Evolutionary conservation across 169 alveolate genomes (phyloP).

Genomic region (Cryptosporidium xiaoi): DNA sequence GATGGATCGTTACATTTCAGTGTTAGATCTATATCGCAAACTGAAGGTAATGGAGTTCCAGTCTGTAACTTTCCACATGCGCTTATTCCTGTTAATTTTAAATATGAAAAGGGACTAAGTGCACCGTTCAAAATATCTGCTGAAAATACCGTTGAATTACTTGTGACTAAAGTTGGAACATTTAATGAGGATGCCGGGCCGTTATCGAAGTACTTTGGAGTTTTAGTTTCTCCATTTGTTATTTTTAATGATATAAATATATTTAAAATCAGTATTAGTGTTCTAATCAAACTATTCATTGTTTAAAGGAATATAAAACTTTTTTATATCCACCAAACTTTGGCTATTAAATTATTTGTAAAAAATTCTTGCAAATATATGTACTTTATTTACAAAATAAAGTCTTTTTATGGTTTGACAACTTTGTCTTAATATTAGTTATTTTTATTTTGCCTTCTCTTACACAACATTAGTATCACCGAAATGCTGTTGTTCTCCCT

Average conservation of each 20-base stretch:
- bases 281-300: neutral
- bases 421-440: too few species aligned
- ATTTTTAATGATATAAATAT: neutral
- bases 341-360: too few species aligned
- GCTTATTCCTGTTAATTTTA: constrained; percentile 42
- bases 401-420: too few species aligned
- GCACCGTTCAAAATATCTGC: constrained; percentile 69
- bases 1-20: constrained; percentile 66
- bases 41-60: constrained; percentile 41
- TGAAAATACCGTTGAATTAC: constrained; percentile 14
- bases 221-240: neutral
- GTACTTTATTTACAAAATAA: too few species aligned
- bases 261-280: neutral
- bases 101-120: constrained; percentile 51
- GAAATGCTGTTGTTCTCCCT: too few species aligned
- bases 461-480: too few species aligned
- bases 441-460: too few species aligned
- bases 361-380: too few species aligned
- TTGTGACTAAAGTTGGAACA: constrained; percentile 23
- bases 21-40: constrained; percentile 27
- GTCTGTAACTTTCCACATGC: constrained; percentile 57
- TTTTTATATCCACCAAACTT: too few species aligned
- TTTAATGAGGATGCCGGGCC: constrained; percentile 58
- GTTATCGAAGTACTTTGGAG: constrained; percentile 43
- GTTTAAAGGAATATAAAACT: too few species aligned